Percentiles rank a stretch among this genome's conserved stretches.
These are phyloP conservation scores for Mercurialis annua DNA, from an alignment of 345 rosid genomes.

Conservation along the genomic window DNA sequence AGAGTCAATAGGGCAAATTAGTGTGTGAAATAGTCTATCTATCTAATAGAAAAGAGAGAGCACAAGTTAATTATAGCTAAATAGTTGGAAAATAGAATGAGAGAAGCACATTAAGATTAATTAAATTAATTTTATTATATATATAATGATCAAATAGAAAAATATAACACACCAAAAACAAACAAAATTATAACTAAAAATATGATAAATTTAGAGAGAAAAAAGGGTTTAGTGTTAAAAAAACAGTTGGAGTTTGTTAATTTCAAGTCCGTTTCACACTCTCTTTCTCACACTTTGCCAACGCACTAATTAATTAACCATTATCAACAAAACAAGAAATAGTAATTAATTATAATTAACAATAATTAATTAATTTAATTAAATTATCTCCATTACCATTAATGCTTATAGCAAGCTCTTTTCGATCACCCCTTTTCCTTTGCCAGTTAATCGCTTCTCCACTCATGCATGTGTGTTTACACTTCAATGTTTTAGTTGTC, in stretches of 20 bases:
- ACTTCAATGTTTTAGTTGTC: too few species aligned
- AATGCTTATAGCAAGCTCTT: too few species aligned
- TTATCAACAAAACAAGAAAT: not conserved
- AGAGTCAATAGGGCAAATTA: slow-evolving; percentile 30
- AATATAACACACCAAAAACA: slow-evolving; percentile 12
- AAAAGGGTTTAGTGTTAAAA: slow-evolving; percentile 17
- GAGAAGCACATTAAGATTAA: slow-evolving; percentile 1
- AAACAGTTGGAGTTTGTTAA: slow-evolving; percentile 32
- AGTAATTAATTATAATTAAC: too few species aligned
- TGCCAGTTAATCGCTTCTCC: too few species aligned
- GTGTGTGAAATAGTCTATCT: slow-evolving; percentile 27
- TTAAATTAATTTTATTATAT: too few species aligned
- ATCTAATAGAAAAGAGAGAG: not conserved
- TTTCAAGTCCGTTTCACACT: slow-evolving; percentile 58
- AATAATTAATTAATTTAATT: too few species aligned
- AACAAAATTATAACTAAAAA: slow-evolving; percentile 41
- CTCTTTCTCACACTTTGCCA: slow-evolving; percentile 74
- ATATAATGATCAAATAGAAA: not conserved
- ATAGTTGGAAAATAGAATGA: slow-evolving; percentile 3
- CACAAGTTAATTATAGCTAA: not conserved
- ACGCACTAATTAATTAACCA: slow-evolving; percentile 47
- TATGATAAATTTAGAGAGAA: slow-evolving; percentile 37
- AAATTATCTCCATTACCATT: too few species aligned
- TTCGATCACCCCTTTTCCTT: too few species aligned
- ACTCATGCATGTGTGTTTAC: too few species aligned